A percentile compares a stretch with the other conserved stretches of the same genome.
These are phyloP conservation scores for Fusarium nanum DNA, from an alignment of 2,329 filamentous ascomycete species.

Conservation along the genomic window DNA sequence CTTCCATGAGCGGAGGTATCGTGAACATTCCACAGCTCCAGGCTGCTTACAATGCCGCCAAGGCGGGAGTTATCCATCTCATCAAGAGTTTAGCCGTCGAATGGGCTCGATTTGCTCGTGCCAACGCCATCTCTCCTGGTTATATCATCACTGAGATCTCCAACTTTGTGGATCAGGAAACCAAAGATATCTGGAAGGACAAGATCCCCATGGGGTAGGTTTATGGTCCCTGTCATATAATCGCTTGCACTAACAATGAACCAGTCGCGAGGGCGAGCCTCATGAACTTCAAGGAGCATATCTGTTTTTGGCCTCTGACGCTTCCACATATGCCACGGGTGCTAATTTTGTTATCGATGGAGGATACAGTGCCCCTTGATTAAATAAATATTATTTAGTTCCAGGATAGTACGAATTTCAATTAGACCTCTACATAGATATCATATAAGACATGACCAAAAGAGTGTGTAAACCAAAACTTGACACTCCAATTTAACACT, in stretches of 20 bases:
- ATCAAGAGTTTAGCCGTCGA: slow-evolving; percentile 66
- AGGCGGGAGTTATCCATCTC: slow-evolving; percentile 67
- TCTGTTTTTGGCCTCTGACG: slow-evolving; percentile 47
- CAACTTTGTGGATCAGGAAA: slow-evolving; percentile 45
- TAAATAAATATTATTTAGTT: not conserved
- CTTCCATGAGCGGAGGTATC: slow-evolving; percentile 61
- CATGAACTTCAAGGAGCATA: slow-evolving; percentile 46
- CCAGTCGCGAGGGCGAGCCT: slow-evolving; percentile 45
- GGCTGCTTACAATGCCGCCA: slow-evolving; percentile 67
- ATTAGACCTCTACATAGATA: not conserved
- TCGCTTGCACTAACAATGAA: slow-evolving; percentile 10
- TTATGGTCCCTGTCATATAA: not conserved
- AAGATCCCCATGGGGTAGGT: slow-evolving; percentile 45
- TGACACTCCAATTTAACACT: not conserved
- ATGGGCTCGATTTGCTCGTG: slow-evolving; percentile 68
- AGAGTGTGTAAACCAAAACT: not conserved
- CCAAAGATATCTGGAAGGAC: slow-evolving; percentile 44
- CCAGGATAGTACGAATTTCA: too few species aligned
- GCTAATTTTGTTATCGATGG: slow-evolving; percentile 50
- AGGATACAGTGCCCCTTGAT: slow-evolving; percentile 47
- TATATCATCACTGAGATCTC: slow-evolving; percentile 51
- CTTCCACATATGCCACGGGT: slow-evolving; percentile 50
- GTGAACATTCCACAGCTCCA: slow-evolving; percentile 66
- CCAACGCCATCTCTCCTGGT: slow-evolving; percentile 61
- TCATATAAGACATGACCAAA: slow-evolving; percentile 3